Evolutionary conservation across 345 rosid species (phyloP).

Genomic region (Murraya paniculata): DNA sequence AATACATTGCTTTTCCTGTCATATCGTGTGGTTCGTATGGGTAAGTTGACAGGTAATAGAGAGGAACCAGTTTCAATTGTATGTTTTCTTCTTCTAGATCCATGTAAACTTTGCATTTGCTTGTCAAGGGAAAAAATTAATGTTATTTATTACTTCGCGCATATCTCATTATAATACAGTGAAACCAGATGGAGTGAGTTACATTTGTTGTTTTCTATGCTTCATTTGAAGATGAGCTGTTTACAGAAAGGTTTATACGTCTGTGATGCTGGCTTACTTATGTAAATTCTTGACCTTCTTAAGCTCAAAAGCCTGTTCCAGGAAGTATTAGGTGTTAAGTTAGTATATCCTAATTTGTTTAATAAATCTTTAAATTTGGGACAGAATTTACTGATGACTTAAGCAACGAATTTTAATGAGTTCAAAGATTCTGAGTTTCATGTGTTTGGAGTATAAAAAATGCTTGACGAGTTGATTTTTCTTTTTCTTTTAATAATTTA

Average conservation of each 20-base stretch:
- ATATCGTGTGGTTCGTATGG: slow-evolving; percentile 60
- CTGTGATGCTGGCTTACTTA: neutral
- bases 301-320: neutral
- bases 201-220: neutral
- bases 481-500: neutral
- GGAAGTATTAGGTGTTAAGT: neutral
- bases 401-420: neutral
- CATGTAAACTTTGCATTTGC: neutral
- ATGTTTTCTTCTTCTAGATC: neutral
- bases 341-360: neutral
- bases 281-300: neutral
- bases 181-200: too few species aligned
- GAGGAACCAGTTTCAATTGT: neutral
- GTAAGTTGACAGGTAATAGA: slow-evolving; percentile 2
- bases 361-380: neutral
- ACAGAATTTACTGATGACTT: neutral
- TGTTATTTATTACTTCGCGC: neutral
- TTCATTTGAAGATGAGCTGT: neutral
- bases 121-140: neutral
- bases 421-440: neutral
- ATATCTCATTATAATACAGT: neutral
- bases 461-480: too few species aligned
- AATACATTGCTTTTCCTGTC: slow-evolving; percentile 81
- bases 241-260: neutral
- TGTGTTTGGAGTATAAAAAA: neutral